A percentile compares a stretch with the other conserved stretches of the same genome.
Conservation (phyloP, 345 rosid genomes). For the Salix exigua region DNA sequence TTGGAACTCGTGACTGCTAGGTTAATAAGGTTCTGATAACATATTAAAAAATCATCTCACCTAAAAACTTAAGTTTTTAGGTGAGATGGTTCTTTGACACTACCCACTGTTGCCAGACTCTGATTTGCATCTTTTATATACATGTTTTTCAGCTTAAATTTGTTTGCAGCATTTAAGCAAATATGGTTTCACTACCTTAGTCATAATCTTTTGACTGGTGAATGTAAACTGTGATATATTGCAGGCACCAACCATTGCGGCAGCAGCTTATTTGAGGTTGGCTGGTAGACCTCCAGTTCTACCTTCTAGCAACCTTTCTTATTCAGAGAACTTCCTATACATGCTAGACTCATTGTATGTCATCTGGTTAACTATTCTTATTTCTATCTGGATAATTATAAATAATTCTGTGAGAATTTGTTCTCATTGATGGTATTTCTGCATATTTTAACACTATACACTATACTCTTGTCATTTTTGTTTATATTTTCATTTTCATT, state of each 20-base stretch:
- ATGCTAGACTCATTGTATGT: conserved; percentile 93
- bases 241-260: conserved; percentile 73
- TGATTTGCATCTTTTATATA: not conserved
- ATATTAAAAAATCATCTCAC: no score
- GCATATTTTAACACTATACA: not conserved
- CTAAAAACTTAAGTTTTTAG: no score
- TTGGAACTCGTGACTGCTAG: no score
- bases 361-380: not conserved
- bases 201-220: not conserved
- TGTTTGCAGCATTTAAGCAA: not conserved
- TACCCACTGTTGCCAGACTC: not conserved
- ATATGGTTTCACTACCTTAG: not conserved
- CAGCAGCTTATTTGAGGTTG: conserved; percentile 91
- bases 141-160: not conserved
- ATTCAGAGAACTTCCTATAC: conserved; percentile 87
- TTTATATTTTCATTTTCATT: not conserved
- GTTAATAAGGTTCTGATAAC: no score
- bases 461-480: not conserved
- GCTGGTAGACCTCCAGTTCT: conserved; percentile 98
- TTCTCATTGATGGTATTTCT: not conserved
- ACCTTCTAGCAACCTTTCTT: conserved; percentile 85
- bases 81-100: no score
- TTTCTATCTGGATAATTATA: not conserved
- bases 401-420: not conserved
- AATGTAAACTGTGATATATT: not conserved